Evolutionary conservation across 2,329 filamentous ascomycete genomes (phyloP).

Genomic region (Botryosphaeria agaves): DNA sequence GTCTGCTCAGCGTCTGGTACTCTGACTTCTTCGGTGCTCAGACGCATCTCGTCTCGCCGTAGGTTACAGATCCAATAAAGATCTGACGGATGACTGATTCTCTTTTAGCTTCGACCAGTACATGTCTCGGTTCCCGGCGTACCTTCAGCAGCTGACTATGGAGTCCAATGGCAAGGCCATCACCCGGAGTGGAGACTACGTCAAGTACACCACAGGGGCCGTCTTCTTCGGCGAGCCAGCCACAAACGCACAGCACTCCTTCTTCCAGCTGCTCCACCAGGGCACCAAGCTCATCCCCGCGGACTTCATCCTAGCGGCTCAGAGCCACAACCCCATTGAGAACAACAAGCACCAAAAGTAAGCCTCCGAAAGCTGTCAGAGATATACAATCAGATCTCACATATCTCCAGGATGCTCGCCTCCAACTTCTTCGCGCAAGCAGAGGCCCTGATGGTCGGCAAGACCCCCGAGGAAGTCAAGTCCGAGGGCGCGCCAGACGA

Average conservation of each 20-base stretch:
- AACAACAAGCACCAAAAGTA: slow-evolving; percentile 82
- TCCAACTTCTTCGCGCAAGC: slow-evolving; percentile 86
- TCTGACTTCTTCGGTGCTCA: slow-evolving; percentile 97
- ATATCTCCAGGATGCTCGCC: slow-evolving; percentile 48
- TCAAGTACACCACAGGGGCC: slow-evolving; percentile 93
- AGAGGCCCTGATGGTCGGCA: slow-evolving; percentile 81
- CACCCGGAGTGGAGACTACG: slow-evolving; percentile 69
- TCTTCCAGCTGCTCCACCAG: slow-evolving; percentile 99
- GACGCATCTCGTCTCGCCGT: slow-evolving; percentile 92
- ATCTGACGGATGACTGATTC: slow-evolving; percentile 8
- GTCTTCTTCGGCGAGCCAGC: slow-evolving; percentile 96
- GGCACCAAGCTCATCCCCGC: slow-evolving; percentile 97
- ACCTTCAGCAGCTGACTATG: slow-evolving; percentile 98
- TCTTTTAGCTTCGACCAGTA: slow-evolving; percentile 78
- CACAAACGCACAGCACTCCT: slow-evolving; percentile 98
- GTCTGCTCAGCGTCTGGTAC: slow-evolving; percentile 95
- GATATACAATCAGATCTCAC: slow-evolving; percentile 3
- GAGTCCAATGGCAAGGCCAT: slow-evolving; percentile 98
- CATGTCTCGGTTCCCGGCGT: slow-evolving; percentile 95
- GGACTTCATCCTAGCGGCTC: slow-evolving; percentile 91
- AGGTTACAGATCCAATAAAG: slow-evolving; percentile 23
- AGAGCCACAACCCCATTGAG: slow-evolving; percentile 92
- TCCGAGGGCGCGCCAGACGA: slow-evolving; percentile 55
- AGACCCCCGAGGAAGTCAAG: slow-evolving; percentile 64
- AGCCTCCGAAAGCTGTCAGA: slow-evolving; percentile 3